Evolutionary conservation across 2,329 filamentous ascomycete species (phyloP).

Genomic region (Diplodia seriata): DNA sequence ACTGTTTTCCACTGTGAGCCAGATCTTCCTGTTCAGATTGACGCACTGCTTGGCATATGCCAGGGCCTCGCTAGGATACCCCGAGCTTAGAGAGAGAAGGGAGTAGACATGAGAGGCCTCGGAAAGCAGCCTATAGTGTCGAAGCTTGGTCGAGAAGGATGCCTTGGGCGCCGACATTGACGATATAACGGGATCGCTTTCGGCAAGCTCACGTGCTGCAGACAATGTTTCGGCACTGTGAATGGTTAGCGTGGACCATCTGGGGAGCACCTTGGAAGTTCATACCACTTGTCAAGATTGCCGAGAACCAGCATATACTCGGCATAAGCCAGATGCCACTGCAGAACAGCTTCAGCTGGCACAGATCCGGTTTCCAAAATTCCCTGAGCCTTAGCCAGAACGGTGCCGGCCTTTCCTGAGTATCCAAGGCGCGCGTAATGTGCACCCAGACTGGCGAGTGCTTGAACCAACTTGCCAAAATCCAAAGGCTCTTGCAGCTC

Average conservation of each 20-base stretch:
- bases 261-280: background rate
- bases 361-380: conserved; percentile 50
- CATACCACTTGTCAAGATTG: conserved; percentile 65
- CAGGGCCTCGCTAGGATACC: conserved; percentile 54
- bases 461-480: conserved; percentile 50
- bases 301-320: conserved; percentile 76
- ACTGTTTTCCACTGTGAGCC: conserved; percentile 59
- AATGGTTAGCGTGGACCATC: conserved; percentile 34
- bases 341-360: conserved; percentile 56
- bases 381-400: conserved; percentile 65
- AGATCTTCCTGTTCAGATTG: conserved; percentile 58
- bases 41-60: conserved; percentile 58
- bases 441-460: conserved; percentile 56
- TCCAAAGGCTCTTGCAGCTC: conserved; percentile 53
- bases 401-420: conserved; percentile 62
- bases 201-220: conserved; percentile 42
- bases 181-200: conserved; percentile 41
- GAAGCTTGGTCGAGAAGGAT: conserved; percentile 45
- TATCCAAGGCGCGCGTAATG: conserved; percentile 68
- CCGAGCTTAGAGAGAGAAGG: conserved; percentile 66
- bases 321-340: conserved; percentile 73
- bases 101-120: conserved; percentile 71
- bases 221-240: conserved; percentile 41
- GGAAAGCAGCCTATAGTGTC: conserved; percentile 61
- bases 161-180: conserved; percentile 43